phyloP scores from a whole-genome alignment of 345 rosid genomes.

The Populus tremula region DNA sequence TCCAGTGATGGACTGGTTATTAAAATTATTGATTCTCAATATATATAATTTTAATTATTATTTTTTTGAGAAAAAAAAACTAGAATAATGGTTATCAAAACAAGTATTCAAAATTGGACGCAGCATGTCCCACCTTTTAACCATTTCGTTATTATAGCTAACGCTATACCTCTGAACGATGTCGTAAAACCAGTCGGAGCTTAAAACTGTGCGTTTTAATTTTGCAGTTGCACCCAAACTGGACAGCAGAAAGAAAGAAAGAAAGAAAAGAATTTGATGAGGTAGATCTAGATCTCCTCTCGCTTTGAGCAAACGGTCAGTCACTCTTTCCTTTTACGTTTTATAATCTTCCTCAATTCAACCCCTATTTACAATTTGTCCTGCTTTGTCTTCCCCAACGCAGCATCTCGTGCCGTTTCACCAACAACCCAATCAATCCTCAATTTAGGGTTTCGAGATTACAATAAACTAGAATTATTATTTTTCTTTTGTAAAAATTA shows the following conservation, averaged over 20 bases:
- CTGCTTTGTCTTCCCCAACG: background rate
- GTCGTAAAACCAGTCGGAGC: background rate
- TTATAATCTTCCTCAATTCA: background rate
- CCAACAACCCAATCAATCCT: background rate
- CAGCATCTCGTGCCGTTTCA: background rate
- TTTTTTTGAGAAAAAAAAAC: too few relatives aligned
- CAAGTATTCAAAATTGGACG: too few relatives aligned
- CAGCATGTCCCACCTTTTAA: too few relatives aligned
- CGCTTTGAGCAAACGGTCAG: background rate
- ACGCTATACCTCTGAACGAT: background rate
- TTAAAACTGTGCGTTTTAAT: background rate
- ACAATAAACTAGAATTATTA: background rate
- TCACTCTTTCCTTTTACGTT: background rate
- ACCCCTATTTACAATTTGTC: background rate
- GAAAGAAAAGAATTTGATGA: background rate
- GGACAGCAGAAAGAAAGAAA: background rate
- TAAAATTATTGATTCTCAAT: too few relatives aligned
- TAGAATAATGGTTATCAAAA: too few relatives aligned
- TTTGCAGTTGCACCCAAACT: background rate
- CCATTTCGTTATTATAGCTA: background rate
- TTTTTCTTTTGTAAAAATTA: background rate
- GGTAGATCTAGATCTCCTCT: constrained; percentile 11
- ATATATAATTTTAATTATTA: too few relatives aligned
- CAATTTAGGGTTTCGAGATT: constrained; percentile 7
- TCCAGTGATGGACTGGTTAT: too few relatives aligned